Evolutionary conservation across 1,284 basidiomycete genomes (phyloP).

Genomic region (Sanghuangporus sanghuang): DNA sequence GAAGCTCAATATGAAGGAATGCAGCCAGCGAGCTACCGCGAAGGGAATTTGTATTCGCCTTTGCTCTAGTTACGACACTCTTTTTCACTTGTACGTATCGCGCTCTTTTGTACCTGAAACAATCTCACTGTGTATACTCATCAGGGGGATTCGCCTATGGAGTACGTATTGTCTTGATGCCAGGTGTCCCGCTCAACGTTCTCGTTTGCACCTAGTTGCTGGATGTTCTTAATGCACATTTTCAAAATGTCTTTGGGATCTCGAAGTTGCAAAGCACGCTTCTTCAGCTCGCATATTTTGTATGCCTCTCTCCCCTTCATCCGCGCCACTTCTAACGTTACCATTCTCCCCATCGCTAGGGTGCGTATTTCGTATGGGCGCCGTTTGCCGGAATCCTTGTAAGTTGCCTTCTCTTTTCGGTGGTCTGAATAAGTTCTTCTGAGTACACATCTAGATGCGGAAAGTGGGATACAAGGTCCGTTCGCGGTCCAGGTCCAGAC

Average conservation of each 20-base stretch:
- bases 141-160: constrained; percentile 72
- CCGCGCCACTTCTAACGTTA: not conserved
- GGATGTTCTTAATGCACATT: constrained; percentile 82
- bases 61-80: constrained; percentile 68
- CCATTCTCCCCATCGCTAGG: constrained; percentile 27
- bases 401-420: constrained; percentile 20
- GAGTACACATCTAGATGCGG: constrained; percentile 40
- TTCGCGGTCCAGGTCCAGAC: constrained; percentile 2
- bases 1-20: not conserved
- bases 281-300: constrained; percentile 84
- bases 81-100: constrained; percentile 70
- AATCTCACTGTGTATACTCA: not conserved
- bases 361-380: constrained; percentile 64
- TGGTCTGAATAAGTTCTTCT: not conserved
- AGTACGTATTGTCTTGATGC: constrained; percentile 30
- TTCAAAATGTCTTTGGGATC: constrained; percentile 68
- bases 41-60: constrained; percentile 51
- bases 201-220: constrained; percentile 49
- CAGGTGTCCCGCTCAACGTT: constrained; percentile 5
- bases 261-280: constrained; percentile 77
- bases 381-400: constrained; percentile 56
- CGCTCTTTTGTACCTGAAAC: constrained; percentile 9
- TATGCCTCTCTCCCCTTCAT: constrained; percentile 20
- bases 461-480: constrained; percentile 56
- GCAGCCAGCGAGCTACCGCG: constrained; percentile 43